These are phyloP conservation scores for Saturnispora bothae DNA, from an alignment of 805 yeast genomes.

Conservation along the genomic window DNA sequence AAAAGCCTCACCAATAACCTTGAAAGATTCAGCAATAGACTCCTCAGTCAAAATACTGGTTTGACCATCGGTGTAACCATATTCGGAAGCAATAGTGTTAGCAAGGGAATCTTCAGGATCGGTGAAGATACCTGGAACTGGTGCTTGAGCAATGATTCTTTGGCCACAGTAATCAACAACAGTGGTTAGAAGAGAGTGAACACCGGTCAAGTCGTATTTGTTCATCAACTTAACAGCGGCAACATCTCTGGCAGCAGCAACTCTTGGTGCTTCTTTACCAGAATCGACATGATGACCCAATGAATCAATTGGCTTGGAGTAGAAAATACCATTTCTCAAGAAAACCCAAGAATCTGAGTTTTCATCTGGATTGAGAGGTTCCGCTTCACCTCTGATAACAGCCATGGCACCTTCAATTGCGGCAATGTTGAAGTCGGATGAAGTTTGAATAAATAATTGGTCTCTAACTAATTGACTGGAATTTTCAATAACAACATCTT, in stretches of 20 bases:
- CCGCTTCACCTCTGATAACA: conserved; percentile 60
- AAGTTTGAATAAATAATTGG: conserved; percentile 55
- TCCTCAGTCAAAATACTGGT: conserved; percentile 38
- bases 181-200: conserved; percentile 69
- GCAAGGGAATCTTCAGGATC: conserved; percentile 5
- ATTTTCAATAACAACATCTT: conserved; percentile 52
- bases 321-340: conserved; percentile 77
- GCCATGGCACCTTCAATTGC: conserved; percentile 75
- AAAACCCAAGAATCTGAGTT: conserved; percentile 51
- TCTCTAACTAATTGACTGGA: conserved; percentile 63
- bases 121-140: conserved; percentile 81
- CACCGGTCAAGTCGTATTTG: conserved; percentile 49
- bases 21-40: conserved; percentile 45
- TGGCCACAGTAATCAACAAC: conserved; percentile 85
- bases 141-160: conserved; percentile 84
- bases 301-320: conserved; percentile 66
- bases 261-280: conserved; percentile 79
- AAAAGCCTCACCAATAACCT: conserved; percentile 57
- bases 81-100: conserved; percentile 37
- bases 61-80: conserved; percentile 64
- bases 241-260: conserved; percentile 69
- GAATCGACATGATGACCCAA: conserved; percentile 50
- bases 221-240: conserved; percentile 60
- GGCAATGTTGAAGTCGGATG: conserved; percentile 64
- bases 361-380: conserved; percentile 76